Base-by-base conservation (phyloP, 2,329 filamentous ascomycete genomes). In the Colletotrichum endophyticum region DNA sequence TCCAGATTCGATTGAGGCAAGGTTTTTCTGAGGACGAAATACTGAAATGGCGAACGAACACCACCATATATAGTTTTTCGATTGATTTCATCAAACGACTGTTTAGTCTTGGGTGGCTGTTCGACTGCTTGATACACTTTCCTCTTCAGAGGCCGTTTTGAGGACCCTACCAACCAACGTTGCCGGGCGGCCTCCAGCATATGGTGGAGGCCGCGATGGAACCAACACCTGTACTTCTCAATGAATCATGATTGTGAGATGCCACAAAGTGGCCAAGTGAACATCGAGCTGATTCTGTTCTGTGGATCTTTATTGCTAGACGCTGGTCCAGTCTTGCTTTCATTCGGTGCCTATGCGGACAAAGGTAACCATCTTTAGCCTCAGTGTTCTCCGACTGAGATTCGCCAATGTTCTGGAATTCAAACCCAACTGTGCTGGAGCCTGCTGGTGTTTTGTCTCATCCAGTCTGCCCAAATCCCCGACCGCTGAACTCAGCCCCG, bases 251-350 rank as follows among this genome's bases (percentile, higher is more conserved):
- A 13, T 4, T 12, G 6, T 2, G 44, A 8, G n/a, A 22, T 13
- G 12, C n/a, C 11, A 49, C n/a, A 13, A 49, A 49, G n/a, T 8
- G n/a, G 39, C 0, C 9, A 44, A 44, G 1, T n/a, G 9, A 1
- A 11, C 39, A 12, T 44, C 3, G 0, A 44, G 39, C 1, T 3
- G 8, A 2, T 11, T 44, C 1, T 19, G 2, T n/a, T n/a, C 39
- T 44, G 39, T 4, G 1, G 19, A 44, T n/a, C 39, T 12, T 3
- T 3, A 6, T n/a, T 12, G 19, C 19, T n/a, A 12, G 39, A 3
- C 39, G 3, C 19, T n/a, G 9, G 19, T 44, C 39, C 39, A 44
- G 39, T n/a, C 39, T 44, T 44, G 39, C 39, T 44, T n/a, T 44
- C 1, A n/a, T 44, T 6, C 9, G 19, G 12, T 44, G 19, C 5